Conservation (phyloP, 805 yeast species). For the Metschnikowia arizonensis region DNA sequence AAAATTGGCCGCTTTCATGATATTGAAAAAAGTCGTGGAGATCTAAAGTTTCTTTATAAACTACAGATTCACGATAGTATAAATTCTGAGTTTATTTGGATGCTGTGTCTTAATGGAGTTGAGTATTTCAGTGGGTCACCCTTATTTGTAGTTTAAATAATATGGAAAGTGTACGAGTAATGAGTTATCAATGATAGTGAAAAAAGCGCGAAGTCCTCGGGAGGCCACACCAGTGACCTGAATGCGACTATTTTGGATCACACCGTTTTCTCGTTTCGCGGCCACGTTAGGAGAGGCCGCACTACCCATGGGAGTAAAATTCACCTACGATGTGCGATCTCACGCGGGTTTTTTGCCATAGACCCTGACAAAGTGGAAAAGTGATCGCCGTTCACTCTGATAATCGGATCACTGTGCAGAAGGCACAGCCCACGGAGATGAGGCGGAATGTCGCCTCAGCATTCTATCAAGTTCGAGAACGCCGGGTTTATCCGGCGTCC, state of each 20-base stretch:
- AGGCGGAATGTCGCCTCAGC: too few relatives aligned
- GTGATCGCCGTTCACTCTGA: too few relatives aligned
- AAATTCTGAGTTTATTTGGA: background rate
- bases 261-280: conserved; percentile 2
- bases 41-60: too few relatives aligned
- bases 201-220: conserved; percentile 4
- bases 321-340: too few relatives aligned
- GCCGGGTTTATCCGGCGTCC: too few relatives aligned
- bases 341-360: too few relatives aligned
- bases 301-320: too few relatives aligned
- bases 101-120: background rate
- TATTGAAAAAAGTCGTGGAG: background rate
- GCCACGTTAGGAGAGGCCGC: background rate
- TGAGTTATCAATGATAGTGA: background rate
- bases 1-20: conserved; percentile 17
- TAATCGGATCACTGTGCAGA: too few relatives aligned
- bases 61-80: background rate
- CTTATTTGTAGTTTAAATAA: background rate
- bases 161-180: background rate
- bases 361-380: too few relatives aligned
- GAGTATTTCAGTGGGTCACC: background rate
- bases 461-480: too few relatives aligned
- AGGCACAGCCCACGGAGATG: too few relatives aligned
- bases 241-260: background rate
- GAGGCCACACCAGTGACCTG: conserved; percentile 1